Evolutionary conservation across 2,329 filamentous ascomycete species (phyloP).

Genomic region (Cladosporium cucumerinum): DNA sequence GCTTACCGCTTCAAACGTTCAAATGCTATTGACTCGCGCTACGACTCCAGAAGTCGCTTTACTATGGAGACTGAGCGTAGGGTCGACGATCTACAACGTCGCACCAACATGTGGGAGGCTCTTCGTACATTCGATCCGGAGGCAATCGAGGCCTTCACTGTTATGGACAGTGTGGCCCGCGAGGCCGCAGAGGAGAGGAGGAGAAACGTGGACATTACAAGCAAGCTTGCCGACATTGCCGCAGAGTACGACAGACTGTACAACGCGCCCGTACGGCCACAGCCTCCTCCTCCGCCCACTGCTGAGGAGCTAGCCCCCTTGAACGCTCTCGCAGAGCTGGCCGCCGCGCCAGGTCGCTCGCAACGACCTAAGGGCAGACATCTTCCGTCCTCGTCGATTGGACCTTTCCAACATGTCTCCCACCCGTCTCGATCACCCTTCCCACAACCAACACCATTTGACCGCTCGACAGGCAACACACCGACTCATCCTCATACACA

Average conservation of each 20-base stretch:
- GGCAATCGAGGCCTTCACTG: constrained; percentile 36
- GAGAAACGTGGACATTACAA: constrained; percentile 33
- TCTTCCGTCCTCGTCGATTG: background rate
- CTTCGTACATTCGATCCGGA: constrained; percentile 22
- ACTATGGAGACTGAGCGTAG: constrained; percentile 27
- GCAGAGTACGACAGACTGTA: constrained; percentile 29
- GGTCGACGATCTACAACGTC: constrained; percentile 55
- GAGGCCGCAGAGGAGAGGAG: constrained; percentile 39
- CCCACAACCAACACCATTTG: background rate
- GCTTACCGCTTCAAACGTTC: constrained; percentile 27
- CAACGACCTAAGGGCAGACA: constrained; percentile 1
- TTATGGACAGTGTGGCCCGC: constrained; percentile 41
- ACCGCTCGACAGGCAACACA: background rate
- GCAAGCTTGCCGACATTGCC: constrained; percentile 38
- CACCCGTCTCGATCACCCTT: background rate
- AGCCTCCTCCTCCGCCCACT: constrained; percentile 6
- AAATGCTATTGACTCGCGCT: constrained; percentile 24
- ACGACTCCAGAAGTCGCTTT: constrained; percentile 31
- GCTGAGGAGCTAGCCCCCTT: constrained; percentile 10
- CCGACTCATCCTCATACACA: background rate
- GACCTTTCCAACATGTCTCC: background rate
- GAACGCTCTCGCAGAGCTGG: constrained; percentile 10
- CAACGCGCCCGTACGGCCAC: background rate
- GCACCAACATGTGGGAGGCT: constrained; percentile 72
- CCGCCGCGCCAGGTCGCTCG: constrained; percentile 1